A percentile compares a stretch with the other conserved stretches of the same genome.
These are phyloP conservation scores for Sherardia arvensis DNA, from an alignment of 257 asterid genomes.

Conservation along the genomic window DNA sequence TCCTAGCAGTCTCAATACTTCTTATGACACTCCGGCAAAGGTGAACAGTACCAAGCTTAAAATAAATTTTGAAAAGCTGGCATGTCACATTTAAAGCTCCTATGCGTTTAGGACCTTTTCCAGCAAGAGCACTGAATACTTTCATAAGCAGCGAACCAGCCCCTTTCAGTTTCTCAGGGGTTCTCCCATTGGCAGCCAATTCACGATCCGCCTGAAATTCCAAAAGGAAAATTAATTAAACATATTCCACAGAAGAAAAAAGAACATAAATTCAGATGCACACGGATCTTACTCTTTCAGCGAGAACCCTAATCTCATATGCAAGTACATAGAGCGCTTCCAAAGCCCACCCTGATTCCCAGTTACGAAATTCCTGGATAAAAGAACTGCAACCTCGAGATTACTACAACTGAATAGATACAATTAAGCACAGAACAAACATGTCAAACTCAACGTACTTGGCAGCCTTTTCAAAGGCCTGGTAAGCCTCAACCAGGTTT, in stretches of 20 bases:
- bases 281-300: slow-evolving; percentile 64
- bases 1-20: slow-evolving; percentile 92
- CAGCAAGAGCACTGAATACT: slow-evolving; percentile 94
- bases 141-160: slow-evolving; percentile 98
- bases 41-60: slow-evolving; percentile 93
- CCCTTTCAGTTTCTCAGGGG: slow-evolving; percentile 84
- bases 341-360: slow-evolving; percentile 98
- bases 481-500: slow-evolving; percentile 63
- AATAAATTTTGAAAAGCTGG: slow-evolving; percentile 83
- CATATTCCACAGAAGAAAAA: slow-evolving; percentile 9
- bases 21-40: slow-evolving; percentile 92
- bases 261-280: neutral
- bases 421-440: slow-evolving; percentile 8
- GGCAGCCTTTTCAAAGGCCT: slow-evolving; percentile 81
- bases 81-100: slow-evolving; percentile 94
- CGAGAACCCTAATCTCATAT: slow-evolving; percentile 83
- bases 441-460: slow-evolving; percentile 47
- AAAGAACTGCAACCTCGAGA: slow-evolving; percentile 65
- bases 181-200: slow-evolving; percentile 75
- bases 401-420: slow-evolving; percentile 29
- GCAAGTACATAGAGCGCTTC: slow-evolving; percentile 75
- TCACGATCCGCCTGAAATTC: slow-evolving; percentile 77
- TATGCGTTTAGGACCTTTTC: slow-evolving; percentile 87
- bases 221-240: slow-evolving; percentile 24
- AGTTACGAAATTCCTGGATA: slow-evolving; percentile 92